Evolutionary conservation across 2,329 filamentous ascomycete species (phyloP).

Genomic region (Pseudogymnoascus sp.): DNA sequence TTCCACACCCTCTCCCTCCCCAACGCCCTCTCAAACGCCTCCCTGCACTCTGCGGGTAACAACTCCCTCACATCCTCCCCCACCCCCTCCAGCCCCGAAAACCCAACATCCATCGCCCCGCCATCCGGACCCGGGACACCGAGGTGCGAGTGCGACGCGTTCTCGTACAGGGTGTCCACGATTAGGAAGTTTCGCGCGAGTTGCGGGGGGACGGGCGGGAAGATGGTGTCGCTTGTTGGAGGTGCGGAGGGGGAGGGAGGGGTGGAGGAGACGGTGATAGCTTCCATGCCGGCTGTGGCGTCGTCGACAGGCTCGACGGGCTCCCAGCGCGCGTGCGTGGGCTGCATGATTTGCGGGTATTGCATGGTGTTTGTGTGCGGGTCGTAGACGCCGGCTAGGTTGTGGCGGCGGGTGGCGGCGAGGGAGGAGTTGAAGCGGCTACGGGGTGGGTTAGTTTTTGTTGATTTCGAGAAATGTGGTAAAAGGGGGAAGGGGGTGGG

Average conservation of each 20-base stretch:
- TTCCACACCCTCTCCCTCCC: slow-evolving; percentile 65
- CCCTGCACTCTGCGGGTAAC: slow-evolving; percentile 62
- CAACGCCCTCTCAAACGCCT: slow-evolving; percentile 63
- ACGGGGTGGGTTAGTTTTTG: slow-evolving; percentile 15
- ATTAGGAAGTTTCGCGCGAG: slow-evolving; percentile 57
- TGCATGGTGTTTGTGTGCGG: slow-evolving; percentile 90
- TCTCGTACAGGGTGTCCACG: slow-evolving; percentile 52
- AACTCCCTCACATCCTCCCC: slow-evolving; percentile 58
- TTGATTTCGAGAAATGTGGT: background rate
- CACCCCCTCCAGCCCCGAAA: slow-evolving; percentile 55
- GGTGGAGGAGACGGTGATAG: background rate
- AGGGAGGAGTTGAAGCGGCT: slow-evolving; percentile 82
- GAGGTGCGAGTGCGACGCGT: slow-evolving; percentile 45
- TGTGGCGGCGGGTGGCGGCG: slow-evolving; percentile 55
- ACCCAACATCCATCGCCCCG: slow-evolving; percentile 38
- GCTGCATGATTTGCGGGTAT: slow-evolving; percentile 81
- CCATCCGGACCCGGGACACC: slow-evolving; percentile 54
- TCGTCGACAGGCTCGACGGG: slow-evolving; percentile 43
- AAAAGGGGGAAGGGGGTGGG: background rate
- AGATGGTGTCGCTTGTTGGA: slow-evolving; percentile 35
- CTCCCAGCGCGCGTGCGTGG: slow-evolving; percentile 78
- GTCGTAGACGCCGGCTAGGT: slow-evolving; percentile 76
- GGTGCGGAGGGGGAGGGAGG: slow-evolving; percentile 24
- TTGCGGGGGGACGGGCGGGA: slow-evolving; percentile 47
- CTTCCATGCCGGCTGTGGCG: slow-evolving; percentile 14